Percentiles rank a stretch among this genome's conserved stretches.
These are phyloP conservation scores for Samsoniella hepiali DNA, from an alignment of 2,329 filamentous ascomycete genomes.

Conservation along the genomic window DNA sequence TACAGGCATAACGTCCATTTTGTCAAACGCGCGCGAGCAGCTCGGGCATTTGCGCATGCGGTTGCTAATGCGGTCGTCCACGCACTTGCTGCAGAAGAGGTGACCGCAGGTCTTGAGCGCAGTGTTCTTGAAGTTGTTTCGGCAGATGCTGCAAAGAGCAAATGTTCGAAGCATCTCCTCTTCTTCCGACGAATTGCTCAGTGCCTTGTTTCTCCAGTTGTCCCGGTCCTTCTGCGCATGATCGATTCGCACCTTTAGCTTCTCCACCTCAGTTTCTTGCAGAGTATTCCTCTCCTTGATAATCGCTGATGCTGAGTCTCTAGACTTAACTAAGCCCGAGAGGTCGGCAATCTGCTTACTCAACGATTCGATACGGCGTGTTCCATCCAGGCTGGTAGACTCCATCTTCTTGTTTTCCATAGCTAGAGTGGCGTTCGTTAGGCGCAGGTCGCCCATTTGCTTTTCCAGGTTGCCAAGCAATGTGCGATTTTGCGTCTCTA, in stretches of 20 bases:
- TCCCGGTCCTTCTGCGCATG: constrained; percentile 80
- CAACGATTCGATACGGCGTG: constrained; percentile 66
- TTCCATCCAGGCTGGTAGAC: constrained; percentile 65
- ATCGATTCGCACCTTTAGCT: constrained; percentile 72
- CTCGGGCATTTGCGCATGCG: constrained; percentile 93
- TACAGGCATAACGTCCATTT: constrained; percentile 79
- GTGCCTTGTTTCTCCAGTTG: constrained; percentile 76
- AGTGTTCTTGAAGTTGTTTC: constrained; percentile 90
- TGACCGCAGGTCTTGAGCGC: constrained; percentile 92
- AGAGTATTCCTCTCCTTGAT: constrained; percentile 57
- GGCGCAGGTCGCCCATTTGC: constrained; percentile 78
- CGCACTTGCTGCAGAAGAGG: constrained; percentile 86
- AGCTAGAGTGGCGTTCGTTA: constrained; percentile 68
- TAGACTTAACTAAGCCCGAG: constrained; percentile 68
- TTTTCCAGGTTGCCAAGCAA: constrained; percentile 85
- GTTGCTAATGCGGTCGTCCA: constrained; percentile 83
- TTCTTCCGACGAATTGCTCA: constrained; percentile 76
- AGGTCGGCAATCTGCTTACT: constrained; percentile 75
- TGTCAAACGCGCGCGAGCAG: constrained; percentile 88
- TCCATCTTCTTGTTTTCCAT: constrained; percentile 74
- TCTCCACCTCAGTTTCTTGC: constrained; percentile 74
- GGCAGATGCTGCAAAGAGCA: constrained; percentile 82
- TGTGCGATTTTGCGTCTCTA: constrained; percentile 72
- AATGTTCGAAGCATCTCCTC: constrained; percentile 72
- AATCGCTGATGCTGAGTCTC: constrained; percentile 59